Conservation (phyloP, 305 asterid genomes). For the Rubia occidens region DNA sequence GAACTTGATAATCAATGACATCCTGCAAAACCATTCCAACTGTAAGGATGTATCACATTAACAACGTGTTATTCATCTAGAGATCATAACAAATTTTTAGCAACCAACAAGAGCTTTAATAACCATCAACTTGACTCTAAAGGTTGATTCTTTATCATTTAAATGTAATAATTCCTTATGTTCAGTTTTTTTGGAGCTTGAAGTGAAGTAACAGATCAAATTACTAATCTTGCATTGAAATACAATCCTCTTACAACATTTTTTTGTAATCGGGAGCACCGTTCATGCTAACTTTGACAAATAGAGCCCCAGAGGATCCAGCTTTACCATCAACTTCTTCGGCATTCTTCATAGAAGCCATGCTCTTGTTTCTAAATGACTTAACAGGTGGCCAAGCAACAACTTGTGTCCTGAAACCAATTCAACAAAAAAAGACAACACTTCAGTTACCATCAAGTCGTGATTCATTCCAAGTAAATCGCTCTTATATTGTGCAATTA, state of each 20-base stretch:
- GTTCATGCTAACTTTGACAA: slow-evolving; percentile 70
- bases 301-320: slow-evolving; percentile 29
- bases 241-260: neutral
- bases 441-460: neutral
- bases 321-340: slow-evolving; percentile 53
- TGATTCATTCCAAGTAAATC: neutral
- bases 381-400: slow-evolving; percentile 74
- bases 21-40: no score
- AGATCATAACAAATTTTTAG: no score
- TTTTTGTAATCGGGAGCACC: slow-evolving; percentile 54
- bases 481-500: neutral
- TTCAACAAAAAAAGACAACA: slow-evolving; percentile 9
- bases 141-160: neutral
- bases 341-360: slow-evolving; percentile 39
- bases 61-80: no score
- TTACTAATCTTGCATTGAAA: slow-evolving; percentile 3
- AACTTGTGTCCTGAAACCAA: slow-evolving; percentile 53
- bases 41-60: no score
- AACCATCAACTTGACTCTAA: no score
- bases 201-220: slow-evolving; percentile 6
- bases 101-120: no score
- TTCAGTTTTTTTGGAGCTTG: slow-evolving; percentile 4
- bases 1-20: no score
- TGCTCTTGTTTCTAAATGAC: slow-evolving; percentile 43
- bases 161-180: neutral